These are phyloP conservation scores for Hura crepitans DNA, from an alignment of 441 rosid species.

Conservation along the genomic window DNA sequence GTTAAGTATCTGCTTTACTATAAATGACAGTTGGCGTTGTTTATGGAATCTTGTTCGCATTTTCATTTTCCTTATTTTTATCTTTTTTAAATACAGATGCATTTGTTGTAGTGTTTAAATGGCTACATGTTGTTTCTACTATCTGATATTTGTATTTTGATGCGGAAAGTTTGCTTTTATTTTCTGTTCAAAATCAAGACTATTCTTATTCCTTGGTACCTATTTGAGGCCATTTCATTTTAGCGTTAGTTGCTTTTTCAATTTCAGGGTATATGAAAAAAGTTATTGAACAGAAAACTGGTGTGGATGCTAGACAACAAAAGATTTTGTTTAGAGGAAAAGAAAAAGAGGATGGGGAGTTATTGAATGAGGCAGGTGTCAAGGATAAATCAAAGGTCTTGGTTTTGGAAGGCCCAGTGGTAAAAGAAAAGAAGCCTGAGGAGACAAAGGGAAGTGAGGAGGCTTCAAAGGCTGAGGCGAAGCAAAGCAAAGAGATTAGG, in stretches of 20 bases:
- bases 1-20: background rate
- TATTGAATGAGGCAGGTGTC: conserved; percentile 50
- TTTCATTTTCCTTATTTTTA: no score
- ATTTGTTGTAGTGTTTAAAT: background rate
- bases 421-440: conserved; percentile 34
- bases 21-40: background rate
- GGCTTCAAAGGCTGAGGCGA: conserved; percentile 17
- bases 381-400: conserved; percentile 55
- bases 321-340: conserved; percentile 67
- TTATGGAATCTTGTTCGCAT: background rate
- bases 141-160: background rate
- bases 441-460: conserved; percentile 21
- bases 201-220: background rate
- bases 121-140: background rate
- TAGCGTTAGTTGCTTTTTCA: background rate
- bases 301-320: conserved; percentile 39
- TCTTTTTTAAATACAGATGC: no score
- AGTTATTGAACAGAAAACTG: conserved; percentile 38
- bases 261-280: conserved; percentile 58
- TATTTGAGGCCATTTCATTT: background rate
- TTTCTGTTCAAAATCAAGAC: background rate
- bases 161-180: background rate
- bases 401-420: conserved; percentile 40
- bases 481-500: conserved; percentile 35
- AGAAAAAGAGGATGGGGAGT: conserved; percentile 55